Percentiles rank a stretch among this genome's conserved stretches.
phyloP scores from a whole-genome alignment of 2,329 filamentous ascomycete genomes.

The Cryphonectria carpinicola region DNA sequence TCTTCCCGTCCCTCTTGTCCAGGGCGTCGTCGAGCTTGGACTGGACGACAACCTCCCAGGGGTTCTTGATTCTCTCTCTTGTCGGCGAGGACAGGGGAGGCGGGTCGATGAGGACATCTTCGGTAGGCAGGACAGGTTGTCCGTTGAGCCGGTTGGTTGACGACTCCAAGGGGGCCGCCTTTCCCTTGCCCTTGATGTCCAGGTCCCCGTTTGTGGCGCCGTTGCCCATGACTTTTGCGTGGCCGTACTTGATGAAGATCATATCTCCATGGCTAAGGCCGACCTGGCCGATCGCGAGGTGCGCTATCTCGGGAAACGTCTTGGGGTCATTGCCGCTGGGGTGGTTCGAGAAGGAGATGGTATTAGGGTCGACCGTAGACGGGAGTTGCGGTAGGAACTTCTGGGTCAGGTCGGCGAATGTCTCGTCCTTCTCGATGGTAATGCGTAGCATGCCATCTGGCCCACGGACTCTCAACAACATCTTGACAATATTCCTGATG shows the following conservation, averaged over 20 bases:
- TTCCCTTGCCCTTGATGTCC: conserved; percentile 33
- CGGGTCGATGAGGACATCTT: conserved; percentile 68
- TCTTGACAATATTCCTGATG: conserved; percentile 45
- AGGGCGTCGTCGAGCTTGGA: conserved; percentile 84
- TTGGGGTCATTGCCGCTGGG: conserved; percentile 63
- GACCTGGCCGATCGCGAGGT: conserved; percentile 60
- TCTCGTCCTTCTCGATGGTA: conserved; percentile 72
- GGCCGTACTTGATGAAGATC: conserved; percentile 82
- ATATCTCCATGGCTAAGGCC: conserved; percentile 85
- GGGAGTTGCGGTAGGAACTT: conserved; percentile 65
- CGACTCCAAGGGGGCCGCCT: conserved; percentile 38
- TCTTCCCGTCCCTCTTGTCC: conserved; percentile 90
- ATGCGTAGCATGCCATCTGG: conserved; percentile 92
- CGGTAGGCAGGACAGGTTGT: conserved; percentile 69
- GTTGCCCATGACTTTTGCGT: conserved; percentile 49
- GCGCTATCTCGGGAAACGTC: conserved; percentile 59
- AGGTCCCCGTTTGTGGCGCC: conserved; percentile 43
- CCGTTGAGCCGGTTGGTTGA: conserved; percentile 77
- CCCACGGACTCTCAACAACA: conserved; percentile 86
- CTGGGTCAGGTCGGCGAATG: conserved; percentile 67
- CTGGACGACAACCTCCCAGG: conserved; percentile 91
- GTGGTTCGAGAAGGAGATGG: conserved; percentile 65
- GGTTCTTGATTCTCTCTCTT: conserved; percentile 74
- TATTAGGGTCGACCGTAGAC: conserved; percentile 61
- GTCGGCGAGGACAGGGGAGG: conserved; percentile 58